A percentile compares a stretch with the other conserved stretches of the same genome.
Conservation (phyloP, 768 basidiomycete species). For the Suillus hirtellus region DNA sequence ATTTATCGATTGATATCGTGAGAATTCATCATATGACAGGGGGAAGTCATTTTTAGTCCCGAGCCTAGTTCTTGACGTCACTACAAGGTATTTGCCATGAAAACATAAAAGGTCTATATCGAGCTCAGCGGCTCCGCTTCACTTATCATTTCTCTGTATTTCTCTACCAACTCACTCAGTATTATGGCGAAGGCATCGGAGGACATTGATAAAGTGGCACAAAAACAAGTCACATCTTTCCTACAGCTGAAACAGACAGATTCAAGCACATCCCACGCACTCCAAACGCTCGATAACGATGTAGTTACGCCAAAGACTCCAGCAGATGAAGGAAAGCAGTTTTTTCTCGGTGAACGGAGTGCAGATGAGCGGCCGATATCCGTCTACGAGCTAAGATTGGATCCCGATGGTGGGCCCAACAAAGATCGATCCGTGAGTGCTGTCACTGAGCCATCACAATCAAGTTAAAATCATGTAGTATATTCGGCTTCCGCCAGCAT, state of each 20-base stretch:
- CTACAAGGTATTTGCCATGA: not conserved
- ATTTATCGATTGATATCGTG: not conserved
- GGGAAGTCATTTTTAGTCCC: no score
- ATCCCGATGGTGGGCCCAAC: constrained; percentile 87
- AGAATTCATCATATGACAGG: not conserved
- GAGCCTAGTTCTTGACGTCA: constrained; percentile 4
- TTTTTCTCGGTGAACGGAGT: constrained; percentile 63
- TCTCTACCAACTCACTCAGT: not conserved
- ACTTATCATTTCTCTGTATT: not conserved
- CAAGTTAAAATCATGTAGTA: constrained; percentile 55
- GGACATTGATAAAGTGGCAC: not conserved
- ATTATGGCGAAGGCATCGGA: constrained; percentile 18
- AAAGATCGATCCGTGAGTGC: constrained; percentile 77
- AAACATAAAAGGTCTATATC: constrained; percentile 4
- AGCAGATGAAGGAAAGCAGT: constrained; percentile 89
- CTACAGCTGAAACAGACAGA: not conserved
- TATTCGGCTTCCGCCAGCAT: constrained; percentile 91
- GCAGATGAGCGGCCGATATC: constrained; percentile 64
- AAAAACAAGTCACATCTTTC: not conserved
- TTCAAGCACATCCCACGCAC: not conserved
- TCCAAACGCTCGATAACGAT: constrained; percentile 7
- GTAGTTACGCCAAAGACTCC: constrained; percentile 79
- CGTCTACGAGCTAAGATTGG: constrained; percentile 86
- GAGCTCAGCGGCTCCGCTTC: not conserved
- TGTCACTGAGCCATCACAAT: constrained; percentile 2